Base-by-base conservation (phyloP, 2,329 filamentous ascomycete species). In the Neopestalotiopsis sp. region DNA sequence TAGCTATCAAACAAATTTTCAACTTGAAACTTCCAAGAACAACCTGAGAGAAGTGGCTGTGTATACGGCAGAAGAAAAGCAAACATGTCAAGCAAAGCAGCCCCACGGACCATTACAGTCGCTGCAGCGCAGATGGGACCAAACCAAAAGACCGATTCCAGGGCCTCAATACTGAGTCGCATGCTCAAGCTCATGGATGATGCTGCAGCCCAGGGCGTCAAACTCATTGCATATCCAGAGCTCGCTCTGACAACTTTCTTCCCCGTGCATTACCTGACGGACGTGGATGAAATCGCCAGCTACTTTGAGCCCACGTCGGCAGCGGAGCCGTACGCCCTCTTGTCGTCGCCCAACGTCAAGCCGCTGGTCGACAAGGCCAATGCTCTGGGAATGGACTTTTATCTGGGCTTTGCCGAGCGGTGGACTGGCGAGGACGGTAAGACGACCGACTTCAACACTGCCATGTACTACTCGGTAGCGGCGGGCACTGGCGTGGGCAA, bases 221-320 rank as follows among this genome's bases (percentile, higher is more conserved):
- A 84, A 70, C 75, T 89, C 1, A 82, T 88, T 10, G 81, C 88
- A 38, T 89, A 84, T 71, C 86, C 86, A 1, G 86, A 88, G 75
- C 79, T 82, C n/a, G 83, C 86, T 12, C 81, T 88, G 13, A 88
- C 86, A 0, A 88, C 86, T 0, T 89, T 89, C 80, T 88, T 88
- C 74, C 86, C 86, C 0, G 82, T 84, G 4, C 82, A 85, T 71
- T 76, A 87, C 58, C 82, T 87, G 69, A 75, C 81, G 9, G 81
- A 84, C 67, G 75, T 79, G 30, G 74, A 77, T 14, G 80, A 85
- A 56, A 76, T 88, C 13, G 83, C 84, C 61, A 72, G 74, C 6
- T 87, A 84, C 77, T 88, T 89, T 72, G 87, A 89, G 72, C 80
- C 81, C 67, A 80, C 78, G 71, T 82, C 82, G 52, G 80, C 83